phyloP scores from a whole-genome alignment of 148 eudicot species.

The Vaccinium corymbosum region DNA sequence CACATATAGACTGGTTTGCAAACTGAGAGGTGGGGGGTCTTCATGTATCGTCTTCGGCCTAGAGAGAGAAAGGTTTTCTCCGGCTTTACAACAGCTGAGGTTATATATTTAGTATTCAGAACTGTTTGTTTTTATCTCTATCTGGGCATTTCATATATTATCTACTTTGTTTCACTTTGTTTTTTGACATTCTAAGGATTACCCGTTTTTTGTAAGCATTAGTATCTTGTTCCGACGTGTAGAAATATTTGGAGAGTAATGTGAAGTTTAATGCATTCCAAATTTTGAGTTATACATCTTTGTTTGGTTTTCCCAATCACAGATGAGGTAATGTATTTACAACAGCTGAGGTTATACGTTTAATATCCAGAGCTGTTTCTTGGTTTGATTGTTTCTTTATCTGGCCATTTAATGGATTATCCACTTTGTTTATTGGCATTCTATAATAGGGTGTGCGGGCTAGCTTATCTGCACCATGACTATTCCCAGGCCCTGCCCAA shows the following conservation, averaged over 20 bases:
- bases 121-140: not conserved
- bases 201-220: not conserved
- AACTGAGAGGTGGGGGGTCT: not conserved
- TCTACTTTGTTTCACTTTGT: not conserved
- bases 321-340: too few species aligned
- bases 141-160: slow-evolving; percentile 14
- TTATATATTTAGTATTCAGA: slow-evolving; percentile 7
- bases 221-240: not conserved
- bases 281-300: not conserved
- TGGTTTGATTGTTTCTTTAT: too few species aligned
- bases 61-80: slow-evolving; percentile 38
- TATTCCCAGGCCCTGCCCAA: too few species aligned
- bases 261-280: too few species aligned
- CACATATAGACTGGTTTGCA: not conserved
- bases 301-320: not conserved
- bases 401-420: too few species aligned
- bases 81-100: slow-evolving; percentile 63
- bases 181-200: not conserved
- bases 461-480: too few species aligned
- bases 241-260: not conserved
- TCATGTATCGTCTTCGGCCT: slow-evolving; percentile 48
- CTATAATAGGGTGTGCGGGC: too few species aligned
- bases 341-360: too few species aligned
- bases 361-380: too few species aligned
- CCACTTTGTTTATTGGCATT: too few species aligned